Evolutionary conservation across 1,284 basidiomycete species (phyloP).

Genomic region (Tetrapyrgos nigripes): DNA sequence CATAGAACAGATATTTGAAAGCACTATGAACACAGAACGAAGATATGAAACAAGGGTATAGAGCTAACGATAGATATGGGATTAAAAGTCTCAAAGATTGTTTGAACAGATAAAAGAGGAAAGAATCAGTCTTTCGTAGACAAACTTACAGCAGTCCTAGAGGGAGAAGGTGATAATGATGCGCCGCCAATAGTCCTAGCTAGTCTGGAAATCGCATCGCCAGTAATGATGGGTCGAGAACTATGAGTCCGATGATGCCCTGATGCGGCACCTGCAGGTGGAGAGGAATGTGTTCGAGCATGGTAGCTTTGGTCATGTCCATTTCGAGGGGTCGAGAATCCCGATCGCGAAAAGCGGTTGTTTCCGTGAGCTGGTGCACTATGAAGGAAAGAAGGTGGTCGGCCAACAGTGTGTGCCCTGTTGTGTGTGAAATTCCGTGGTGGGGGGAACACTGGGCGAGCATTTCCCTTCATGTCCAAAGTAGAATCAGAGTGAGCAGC

Average conservation of each 20-base stretch:
- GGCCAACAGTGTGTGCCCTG: slow-evolving; percentile 60
- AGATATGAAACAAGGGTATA: background rate
- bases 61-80: background rate
- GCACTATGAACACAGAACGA: slow-evolving; percentile 3
- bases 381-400: slow-evolving; percentile 36
- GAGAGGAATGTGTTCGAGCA: slow-evolving; percentile 67
- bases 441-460: slow-evolving; percentile 30
- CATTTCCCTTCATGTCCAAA: slow-evolving; percentile 40
- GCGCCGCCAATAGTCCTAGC: slow-evolving; percentile 46
- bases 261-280: slow-evolving; percentile 46
- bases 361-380: slow-evolving; percentile 29
- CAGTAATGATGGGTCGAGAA: slow-evolving; percentile 71
- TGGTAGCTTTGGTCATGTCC: slow-evolving; percentile 39
- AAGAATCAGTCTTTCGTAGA: background rate
- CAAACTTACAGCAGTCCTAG: slow-evolving; percentile 1
- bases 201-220: slow-evolving; percentile 67
- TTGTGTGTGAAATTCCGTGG: slow-evolving; percentile 47
- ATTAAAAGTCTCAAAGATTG: background rate
- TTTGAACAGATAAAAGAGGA: background rate
- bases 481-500: slow-evolving; percentile 34
- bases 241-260: slow-evolving; percentile 47
- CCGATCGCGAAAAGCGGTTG: slow-evolving; percentile 44
- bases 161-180: background rate
- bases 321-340: slow-evolving; percentile 45
- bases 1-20: background rate